Evolutionary conservation across 2,329 filamentous ascomycete genomes (phyloP), one percentile per base, ranked within the genome.

Genomic region (Ophiocordyceps polyrhachis-furcata): DNA sequence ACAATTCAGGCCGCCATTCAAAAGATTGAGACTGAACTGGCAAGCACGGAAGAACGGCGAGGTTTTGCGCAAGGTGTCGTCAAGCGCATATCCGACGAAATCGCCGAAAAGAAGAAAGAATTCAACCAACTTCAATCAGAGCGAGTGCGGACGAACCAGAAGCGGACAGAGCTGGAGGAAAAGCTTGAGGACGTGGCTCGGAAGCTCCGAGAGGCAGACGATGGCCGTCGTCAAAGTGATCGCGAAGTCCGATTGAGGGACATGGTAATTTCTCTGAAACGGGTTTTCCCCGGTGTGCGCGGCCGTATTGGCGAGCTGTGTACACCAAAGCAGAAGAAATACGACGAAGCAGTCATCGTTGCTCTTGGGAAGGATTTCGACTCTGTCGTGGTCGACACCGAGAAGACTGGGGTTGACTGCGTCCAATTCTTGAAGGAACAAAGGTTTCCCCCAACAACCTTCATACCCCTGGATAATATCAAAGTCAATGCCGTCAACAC

Each of bases 291-390:
- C 1, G 89, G 89, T 42, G 89, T 98, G 41, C 84, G 84, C 52
- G 91, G 91, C 19, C 80, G 89, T 41, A 76, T 96, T 41, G 85
- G 86, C 49, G 86, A 94, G 51, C 74, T 98, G 40, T 95, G 91
- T 66, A 88, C 85, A 51, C 89, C 91, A 1, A 96, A 95, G 62
- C 86, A 95, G 65, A 95, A 93, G 64, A 96, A 95, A 60, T 98
- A 81, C 56, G 84, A 91, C 50, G 85, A 91, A 52, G 91, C 91
- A 41, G 84, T 98, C 50, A 86, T 85, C 54, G 93, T 86, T 20
- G 87, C 93, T 7, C 74, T 98, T 4, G 91, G 91, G 43, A 79
- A 85, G 45, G 84, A 96, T 56, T 94, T 94, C 58, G 89, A 98
- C 59, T 84, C 88, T 0, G 82, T 98, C 40, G 79, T 98, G 43